These are phyloP conservation scores for Lathyrus aphaca DNA, from an alignment of 306 rosid genomes.

Conservation along the genomic window DNA sequence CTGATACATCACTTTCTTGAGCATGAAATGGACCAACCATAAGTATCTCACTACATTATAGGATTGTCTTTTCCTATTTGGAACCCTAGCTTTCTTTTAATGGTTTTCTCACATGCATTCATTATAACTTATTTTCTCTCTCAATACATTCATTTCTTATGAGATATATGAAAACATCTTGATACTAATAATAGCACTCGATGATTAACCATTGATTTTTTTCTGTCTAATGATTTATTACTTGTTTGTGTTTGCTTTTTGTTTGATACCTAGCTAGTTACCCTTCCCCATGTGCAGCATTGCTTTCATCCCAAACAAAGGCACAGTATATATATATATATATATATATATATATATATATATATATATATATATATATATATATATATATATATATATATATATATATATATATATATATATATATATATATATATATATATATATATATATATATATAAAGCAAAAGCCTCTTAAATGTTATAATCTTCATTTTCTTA, in stretches of 20 bases:
- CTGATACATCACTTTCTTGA: conserved; percentile 51
- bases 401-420: too few relatives aligned
- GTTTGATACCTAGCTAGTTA: conserved; percentile 29
- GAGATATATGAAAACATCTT: background rate
- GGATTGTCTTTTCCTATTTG: conserved; percentile 42
- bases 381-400: too few relatives aligned
- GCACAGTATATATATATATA: too few relatives aligned
- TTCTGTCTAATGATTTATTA: background rate
- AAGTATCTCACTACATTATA: conserved; percentile 14
- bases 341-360: too few relatives aligned
- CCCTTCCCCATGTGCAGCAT: conserved; percentile 47
- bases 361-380: too few relatives aligned
- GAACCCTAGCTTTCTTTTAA: conserved; percentile 32
- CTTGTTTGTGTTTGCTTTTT: conserved; percentile 37
- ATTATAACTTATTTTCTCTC: background rate
- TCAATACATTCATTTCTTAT: background rate
- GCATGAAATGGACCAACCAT: conserved; percentile 47
- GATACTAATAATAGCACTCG: background rate
- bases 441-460: too few relatives aligned
- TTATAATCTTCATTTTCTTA: conserved; percentile 4
- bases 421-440: too few relatives aligned
- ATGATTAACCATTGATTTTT: conserved; percentile 17
- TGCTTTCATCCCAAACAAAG: conserved; percentile 46
- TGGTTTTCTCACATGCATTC: background rate
- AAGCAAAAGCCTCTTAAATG: background rate